phyloP scores from a whole-genome alignment of 169 alveolate genomes.

The Hepatocystis sp. region DNA sequence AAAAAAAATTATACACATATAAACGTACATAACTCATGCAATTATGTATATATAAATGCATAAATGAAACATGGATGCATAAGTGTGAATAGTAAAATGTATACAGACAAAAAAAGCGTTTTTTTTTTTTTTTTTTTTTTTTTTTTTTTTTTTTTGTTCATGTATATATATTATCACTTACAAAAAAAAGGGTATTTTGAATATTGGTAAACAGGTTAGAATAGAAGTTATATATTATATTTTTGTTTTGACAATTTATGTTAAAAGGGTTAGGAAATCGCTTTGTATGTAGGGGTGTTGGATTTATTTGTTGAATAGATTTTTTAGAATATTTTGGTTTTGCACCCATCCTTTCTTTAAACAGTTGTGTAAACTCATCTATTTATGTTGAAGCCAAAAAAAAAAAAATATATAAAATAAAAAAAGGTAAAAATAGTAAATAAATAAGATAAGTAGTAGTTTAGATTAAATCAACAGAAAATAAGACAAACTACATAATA shows the following conservation, averaged over 20 bases:
- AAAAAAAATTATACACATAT: neutral
- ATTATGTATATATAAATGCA: neutral
- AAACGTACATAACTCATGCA: neutral
- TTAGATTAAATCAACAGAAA: too few species aligned
- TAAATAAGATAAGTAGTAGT: too few species aligned
- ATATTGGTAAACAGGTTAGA: constrained; percentile 35
- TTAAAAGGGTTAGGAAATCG: constrained; percentile 48
- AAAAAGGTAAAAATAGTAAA: neutral
- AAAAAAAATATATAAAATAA: neutral
- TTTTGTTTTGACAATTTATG: constrained; percentile 19
- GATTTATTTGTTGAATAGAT: constrained; percentile 7
- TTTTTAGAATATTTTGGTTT: constrained; percentile 62
- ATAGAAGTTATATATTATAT: constrained; percentile 44
- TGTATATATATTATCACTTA: constrained; percentile 1
- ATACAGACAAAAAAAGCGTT: neutral
- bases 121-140: neutral
- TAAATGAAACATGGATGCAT: neutral
- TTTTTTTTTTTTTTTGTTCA: too few species aligned
- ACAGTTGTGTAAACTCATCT: constrained; percentile 35
- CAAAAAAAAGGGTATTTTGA: constrained; percentile 33
- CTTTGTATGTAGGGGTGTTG: constrained; percentile 28
- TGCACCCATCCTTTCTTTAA: constrained; percentile 74
- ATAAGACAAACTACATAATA: too few species aligned
- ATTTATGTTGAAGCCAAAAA: neutral
- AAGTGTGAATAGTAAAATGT: neutral